Conservation (phyloP, 164 flowering plant genomes). For the Berberis thunbergii region DNA sequence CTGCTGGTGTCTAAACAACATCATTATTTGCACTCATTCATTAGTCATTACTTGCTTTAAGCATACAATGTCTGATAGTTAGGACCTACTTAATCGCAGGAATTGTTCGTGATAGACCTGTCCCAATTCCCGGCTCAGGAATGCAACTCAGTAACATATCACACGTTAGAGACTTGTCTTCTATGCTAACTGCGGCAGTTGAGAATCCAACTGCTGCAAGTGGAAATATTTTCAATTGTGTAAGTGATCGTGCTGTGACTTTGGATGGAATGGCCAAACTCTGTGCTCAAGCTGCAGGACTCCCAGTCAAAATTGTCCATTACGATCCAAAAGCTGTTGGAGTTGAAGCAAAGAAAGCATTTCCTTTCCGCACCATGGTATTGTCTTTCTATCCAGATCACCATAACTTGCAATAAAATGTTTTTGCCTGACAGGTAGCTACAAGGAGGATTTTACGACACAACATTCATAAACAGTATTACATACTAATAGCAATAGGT, state of each 20-base stretch:
- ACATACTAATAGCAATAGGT: too few relatives aligned
- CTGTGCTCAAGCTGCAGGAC: slow-evolving; percentile 88
- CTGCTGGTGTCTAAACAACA: too few relatives aligned
- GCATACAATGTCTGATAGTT: not conserved
- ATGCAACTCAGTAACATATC: slow-evolving; percentile 94
- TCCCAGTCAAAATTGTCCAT: slow-evolving; percentile 61
- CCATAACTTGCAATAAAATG: not conserved
- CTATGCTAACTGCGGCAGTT: slow-evolving; percentile 80
- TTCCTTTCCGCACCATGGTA: slow-evolving; percentile 96
- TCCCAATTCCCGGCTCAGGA: slow-evolving; percentile 95
- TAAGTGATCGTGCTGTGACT: slow-evolving; percentile 91
- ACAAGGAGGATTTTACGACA: too few relatives aligned
- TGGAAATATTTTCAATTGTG: slow-evolving; percentile 86
- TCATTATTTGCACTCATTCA: too few relatives aligned
- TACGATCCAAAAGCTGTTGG: slow-evolving; percentile 88
- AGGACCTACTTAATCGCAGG: slow-evolving; percentile 33
- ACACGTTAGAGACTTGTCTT: slow-evolving; percentile 82
- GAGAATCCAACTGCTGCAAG: slow-evolving; percentile 64
- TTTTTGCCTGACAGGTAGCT: not conserved
- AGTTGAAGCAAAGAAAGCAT: slow-evolving; percentile 86
- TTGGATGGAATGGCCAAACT: slow-evolving; percentile 89
- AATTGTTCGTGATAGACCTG: slow-evolving; percentile 82
- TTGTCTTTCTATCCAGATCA: not conserved
- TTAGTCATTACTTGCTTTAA: not conserved
- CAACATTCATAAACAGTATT: too few relatives aligned